phyloP scores from a whole-genome alignment of 1,139 yeast species.

The Candida pseudoviswanathii region DNA sequence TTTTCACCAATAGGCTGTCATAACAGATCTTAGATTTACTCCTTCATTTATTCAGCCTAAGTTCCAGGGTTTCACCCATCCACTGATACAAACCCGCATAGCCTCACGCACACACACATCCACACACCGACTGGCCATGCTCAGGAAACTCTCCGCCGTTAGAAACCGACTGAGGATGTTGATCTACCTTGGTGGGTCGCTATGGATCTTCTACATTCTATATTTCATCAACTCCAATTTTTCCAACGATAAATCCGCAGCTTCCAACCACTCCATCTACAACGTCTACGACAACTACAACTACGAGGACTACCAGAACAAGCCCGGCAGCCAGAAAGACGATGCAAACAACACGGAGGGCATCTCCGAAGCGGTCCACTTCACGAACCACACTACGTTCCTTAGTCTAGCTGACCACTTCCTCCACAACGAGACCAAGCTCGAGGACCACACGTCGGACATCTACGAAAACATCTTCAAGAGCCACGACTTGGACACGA shows the following conservation, averaged over 20 bases:
- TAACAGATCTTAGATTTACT: too few species aligned
- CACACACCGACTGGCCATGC: not conserved
- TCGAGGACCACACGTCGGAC: conserved; percentile 18
- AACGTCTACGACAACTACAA: conserved; percentile 1
- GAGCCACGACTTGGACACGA: conserved; percentile 24
- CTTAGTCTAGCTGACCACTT: not conserved
- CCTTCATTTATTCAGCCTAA: too few species aligned
- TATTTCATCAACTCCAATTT: conserved; percentile 1
- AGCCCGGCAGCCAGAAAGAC: not conserved
- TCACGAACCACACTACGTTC: not conserved
- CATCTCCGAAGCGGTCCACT: not conserved
- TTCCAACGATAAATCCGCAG: not conserved
- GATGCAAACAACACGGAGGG: too few species aligned
- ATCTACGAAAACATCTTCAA: conserved; percentile 25
- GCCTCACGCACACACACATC: not conserved
- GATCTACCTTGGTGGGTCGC: not conserved
- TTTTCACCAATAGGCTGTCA: too few species aligned
- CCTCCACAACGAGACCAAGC: not conserved
- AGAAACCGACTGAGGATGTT: conserved; percentile 1
- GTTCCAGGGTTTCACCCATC: too few species aligned
- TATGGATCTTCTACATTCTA: conserved; percentile 3
- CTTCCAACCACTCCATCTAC: conserved; percentile 2
- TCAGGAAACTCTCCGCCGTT: not conserved
- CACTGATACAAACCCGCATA: not conserved
- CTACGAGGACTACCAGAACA: not conserved